Conservation (phyloP, 2,329 filamentous ascomycete genomes). For the Ilyonectria robusta region DNA sequence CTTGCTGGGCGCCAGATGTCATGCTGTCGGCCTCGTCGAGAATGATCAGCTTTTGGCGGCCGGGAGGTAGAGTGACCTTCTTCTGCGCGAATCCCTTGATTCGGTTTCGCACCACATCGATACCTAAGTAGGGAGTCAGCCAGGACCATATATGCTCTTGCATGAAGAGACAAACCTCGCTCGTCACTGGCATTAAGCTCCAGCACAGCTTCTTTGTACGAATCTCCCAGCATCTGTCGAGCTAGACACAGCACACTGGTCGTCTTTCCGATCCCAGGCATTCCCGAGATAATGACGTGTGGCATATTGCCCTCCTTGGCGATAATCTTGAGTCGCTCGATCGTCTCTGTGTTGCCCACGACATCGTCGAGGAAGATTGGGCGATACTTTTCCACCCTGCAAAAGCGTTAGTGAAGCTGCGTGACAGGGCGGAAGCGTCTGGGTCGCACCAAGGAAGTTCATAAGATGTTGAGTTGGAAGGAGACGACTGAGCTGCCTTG, state of each 20-base stretch:
- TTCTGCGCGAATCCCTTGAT: constrained; percentile 99
- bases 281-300: constrained; percentile 98
- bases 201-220: constrained; percentile 97
- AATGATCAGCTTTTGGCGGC: constrained; percentile 96
- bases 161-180: constrained; percentile 70
- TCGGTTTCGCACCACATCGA: constrained; percentile 95
- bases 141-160: neutral
- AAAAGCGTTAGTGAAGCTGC: constrained; percentile 42
- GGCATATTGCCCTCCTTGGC: constrained; percentile 99
- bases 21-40: constrained; percentile 98
- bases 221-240: constrained; percentile 88
- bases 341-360: constrained; percentile 97
- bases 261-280: constrained; percentile 99
- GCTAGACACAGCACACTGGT: constrained; percentile 95
- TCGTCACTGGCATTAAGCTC: constrained; percentile 98
- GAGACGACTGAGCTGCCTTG: constrained; percentile 68
- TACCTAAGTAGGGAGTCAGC: constrained; percentile 67
- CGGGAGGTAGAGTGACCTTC: constrained; percentile 93
- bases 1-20: constrained; percentile 97
- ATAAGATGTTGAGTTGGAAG: constrained; percentile 70
- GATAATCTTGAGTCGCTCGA: constrained; percentile 97
- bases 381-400: constrained; percentile 97
- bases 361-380: constrained; percentile 96
- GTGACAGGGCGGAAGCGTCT: constrained; percentile 7
- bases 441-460: constrained; percentile 81